phyloP scores from a whole-genome alignment of 108 stramenopile species.

The Skeletonema potamos region DNA sequence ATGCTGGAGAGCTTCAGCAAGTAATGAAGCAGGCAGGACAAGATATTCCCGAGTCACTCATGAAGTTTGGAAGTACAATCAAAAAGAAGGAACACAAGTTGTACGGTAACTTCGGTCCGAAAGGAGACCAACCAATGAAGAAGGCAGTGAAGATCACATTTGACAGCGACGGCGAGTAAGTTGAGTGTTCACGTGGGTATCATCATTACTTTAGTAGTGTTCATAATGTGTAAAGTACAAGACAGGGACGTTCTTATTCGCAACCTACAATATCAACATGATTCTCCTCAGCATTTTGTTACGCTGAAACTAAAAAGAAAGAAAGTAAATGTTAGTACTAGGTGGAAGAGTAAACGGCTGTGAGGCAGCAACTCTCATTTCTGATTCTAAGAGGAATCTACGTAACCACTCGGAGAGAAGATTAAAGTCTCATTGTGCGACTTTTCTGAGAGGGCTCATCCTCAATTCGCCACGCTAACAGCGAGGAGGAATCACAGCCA shows the following conservation, averaged over 20 bases:
- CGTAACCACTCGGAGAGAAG: slow-evolving; percentile 24
- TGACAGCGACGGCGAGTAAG: slow-evolving; percentile 44
- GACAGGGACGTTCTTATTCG: neutral
- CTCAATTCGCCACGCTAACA: slow-evolving; percentile 19
- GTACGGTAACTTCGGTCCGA: slow-evolving; percentile 95
- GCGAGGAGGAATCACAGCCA: slow-evolving; percentile 23
- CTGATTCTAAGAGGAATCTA: neutral
- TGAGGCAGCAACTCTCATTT: neutral
- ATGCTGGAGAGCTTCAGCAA: slow-evolving; percentile 95
- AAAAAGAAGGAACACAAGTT: slow-evolving; percentile 99
- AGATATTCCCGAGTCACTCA: slow-evolving; percentile 84
- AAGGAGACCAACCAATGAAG: slow-evolving; percentile 68
- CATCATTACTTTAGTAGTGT: neutral
- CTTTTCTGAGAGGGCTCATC: slow-evolving; percentile 13
- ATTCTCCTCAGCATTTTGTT: neutral
- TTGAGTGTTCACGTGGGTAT: neutral
- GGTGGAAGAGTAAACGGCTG: neutral
- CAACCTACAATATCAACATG: neutral
- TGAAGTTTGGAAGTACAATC: slow-evolving; percentile 97
- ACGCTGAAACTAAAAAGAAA: neutral
- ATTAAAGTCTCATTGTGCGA: slow-evolving; percentile 27
- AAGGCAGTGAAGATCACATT: slow-evolving; percentile 89
- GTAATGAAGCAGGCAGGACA: slow-evolving; percentile 97
- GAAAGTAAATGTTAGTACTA: neutral
- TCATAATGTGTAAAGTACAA: neutral